Percentiles rank a stretch among this genome's conserved stretches.
These are phyloP conservation scores for Ophiostoma sp. DNA, from an alignment of 2,329 filamentous ascomycete species.

Conservation along the genomic window DNA sequence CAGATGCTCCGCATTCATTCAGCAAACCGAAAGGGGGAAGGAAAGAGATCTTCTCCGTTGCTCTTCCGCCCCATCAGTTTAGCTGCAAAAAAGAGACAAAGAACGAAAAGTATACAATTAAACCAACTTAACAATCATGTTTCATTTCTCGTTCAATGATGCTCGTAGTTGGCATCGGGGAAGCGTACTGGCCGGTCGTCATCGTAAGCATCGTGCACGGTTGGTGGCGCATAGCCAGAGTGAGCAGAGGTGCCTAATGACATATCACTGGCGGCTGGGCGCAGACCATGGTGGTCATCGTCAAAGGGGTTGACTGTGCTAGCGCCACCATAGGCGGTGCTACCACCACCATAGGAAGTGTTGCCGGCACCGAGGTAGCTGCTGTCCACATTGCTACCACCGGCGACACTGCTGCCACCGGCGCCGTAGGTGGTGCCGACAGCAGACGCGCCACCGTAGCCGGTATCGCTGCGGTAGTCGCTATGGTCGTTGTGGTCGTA, in stretches of 20 bases:
- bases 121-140: neutral
- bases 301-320: constrained; percentile 41
- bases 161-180: constrained; percentile 54
- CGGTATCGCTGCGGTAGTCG: constrained; percentile 23
- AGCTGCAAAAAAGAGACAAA: neutral
- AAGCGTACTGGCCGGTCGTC: constrained; percentile 49
- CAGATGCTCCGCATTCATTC: neutral
- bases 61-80: neutral
- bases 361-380: constrained; percentile 16
- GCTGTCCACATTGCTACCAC: constrained; percentile 15
- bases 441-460: constrained; percentile 22
- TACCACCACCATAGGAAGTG: constrained; percentile 13
- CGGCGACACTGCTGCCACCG: constrained; percentile 11
- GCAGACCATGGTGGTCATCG: constrained; percentile 38
- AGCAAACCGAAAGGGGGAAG: neutral
- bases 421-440: constrained; percentile 12
- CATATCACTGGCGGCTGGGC: constrained; percentile 25
- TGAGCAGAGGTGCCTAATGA: constrained; percentile 26
- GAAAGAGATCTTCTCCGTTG: neutral
- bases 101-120: neutral
- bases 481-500: constrained; percentile 19
- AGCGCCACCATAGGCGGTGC: constrained; percentile 9
- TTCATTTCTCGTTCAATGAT: constrained; percentile 32
- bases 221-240: constrained; percentile 38
- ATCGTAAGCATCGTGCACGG: constrained; percentile 42